Percentiles rank a stretch among this genome's conserved stretches.
Evolutionary conservation across 129 eudicot species (phyloP).

Genomic region (Deinandra increscens): DNA sequence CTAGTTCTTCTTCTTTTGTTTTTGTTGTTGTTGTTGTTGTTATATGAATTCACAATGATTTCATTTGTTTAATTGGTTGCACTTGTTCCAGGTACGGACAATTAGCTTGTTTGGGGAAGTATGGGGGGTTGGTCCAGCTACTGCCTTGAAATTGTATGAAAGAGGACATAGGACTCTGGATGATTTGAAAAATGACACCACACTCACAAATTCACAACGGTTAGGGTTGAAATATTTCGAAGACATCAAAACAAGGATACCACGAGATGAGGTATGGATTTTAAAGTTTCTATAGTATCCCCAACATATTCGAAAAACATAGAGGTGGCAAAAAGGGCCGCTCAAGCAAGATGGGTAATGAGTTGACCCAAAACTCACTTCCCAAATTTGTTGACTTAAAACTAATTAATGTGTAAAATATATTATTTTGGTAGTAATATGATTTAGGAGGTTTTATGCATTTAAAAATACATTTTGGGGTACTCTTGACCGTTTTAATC

Average conservation of each 20-base stretch:
- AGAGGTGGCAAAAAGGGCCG: not conserved
- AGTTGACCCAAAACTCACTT: not conserved
- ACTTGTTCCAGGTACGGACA: conserved; percentile 57
- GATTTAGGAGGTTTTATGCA: not conserved
- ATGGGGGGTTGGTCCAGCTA: conserved; percentile 98
- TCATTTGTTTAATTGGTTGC: not conserved
- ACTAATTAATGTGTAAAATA: not conserved
- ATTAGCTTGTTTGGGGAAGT: conserved; percentile 91
- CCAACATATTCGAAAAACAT: not conserved
- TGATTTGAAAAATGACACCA: conserved; percentile 61
- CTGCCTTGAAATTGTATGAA: conserved; percentile 83
- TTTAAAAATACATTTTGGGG: not conserved
- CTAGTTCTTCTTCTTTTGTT: no score
- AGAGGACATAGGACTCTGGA: conserved; percentile 80
- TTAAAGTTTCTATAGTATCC: conserved; percentile 13
- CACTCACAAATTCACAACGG: conserved; percentile 73
- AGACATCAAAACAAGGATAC: conserved; percentile 86
- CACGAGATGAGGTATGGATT: conserved; percentile 73
- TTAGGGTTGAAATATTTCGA: conserved; percentile 80
- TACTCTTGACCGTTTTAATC: not conserved
- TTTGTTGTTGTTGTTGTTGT: not conserved
- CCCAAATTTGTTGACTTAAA: not conserved
- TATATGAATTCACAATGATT: not conserved
- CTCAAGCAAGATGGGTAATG: not conserved
- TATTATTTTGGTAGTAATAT: not conserved